Percentiles rank a stretch among this genome's conserved stretches.
phyloP scores from a whole-genome alignment of 2,329 filamentous ascomycete species.

The Phyllosticta citriasiana region DNA sequence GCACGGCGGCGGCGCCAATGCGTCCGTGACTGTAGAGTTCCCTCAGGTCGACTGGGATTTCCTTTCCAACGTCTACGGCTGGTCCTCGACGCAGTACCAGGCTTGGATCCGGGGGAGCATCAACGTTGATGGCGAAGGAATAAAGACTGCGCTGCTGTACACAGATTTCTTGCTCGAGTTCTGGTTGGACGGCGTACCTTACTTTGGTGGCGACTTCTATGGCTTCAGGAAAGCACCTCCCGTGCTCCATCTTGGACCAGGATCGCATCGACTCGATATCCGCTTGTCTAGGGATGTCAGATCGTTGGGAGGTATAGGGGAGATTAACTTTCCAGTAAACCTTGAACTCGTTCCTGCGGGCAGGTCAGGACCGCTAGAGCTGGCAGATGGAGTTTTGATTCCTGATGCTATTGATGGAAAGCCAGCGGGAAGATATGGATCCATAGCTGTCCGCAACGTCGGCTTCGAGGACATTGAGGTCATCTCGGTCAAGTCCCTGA shows the following conservation, averaged over 20 bases:
- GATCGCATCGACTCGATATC: slow-evolving; percentile 42
- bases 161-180: slow-evolving; percentile 43
- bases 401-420: slow-evolving; percentile 42
- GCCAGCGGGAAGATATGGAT: slow-evolving; percentile 39
- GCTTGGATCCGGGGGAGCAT: slow-evolving; percentile 46
- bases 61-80: slow-evolving; percentile 46
- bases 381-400: slow-evolving; percentile 28
- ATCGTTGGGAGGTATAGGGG: slow-evolving; percentile 42
- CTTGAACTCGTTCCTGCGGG: slow-evolving; percentile 29
- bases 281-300: slow-evolving; percentile 48
- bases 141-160: slow-evolving; percentile 32
- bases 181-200: slow-evolving; percentile 40
- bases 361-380: slow-evolving; percentile 18
- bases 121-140: slow-evolving; percentile 25
- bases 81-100: slow-evolving; percentile 50
- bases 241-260: slow-evolving; percentile 40
- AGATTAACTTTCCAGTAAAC: slow-evolving; percentile 24
- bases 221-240: slow-evolving; percentile 40
- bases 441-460: slow-evolving; percentile 40
- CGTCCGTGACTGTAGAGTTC: slow-evolving; percentile 37
- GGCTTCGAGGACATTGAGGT: slow-evolving; percentile 26
- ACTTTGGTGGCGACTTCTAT: slow-evolving; percentile 51
- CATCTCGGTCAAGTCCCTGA: slow-evolving; percentile 18
- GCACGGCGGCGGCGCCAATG: slow-evolving; percentile 22
- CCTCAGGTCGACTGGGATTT: slow-evolving; percentile 44